Percentiles rank a stretch among this genome's conserved stretches.
These are phyloP conservation scores for Elsinoe arachidis DNA, from an alignment of 2,329 filamentous ascomycete species.

Conservation along the genomic window DNA sequence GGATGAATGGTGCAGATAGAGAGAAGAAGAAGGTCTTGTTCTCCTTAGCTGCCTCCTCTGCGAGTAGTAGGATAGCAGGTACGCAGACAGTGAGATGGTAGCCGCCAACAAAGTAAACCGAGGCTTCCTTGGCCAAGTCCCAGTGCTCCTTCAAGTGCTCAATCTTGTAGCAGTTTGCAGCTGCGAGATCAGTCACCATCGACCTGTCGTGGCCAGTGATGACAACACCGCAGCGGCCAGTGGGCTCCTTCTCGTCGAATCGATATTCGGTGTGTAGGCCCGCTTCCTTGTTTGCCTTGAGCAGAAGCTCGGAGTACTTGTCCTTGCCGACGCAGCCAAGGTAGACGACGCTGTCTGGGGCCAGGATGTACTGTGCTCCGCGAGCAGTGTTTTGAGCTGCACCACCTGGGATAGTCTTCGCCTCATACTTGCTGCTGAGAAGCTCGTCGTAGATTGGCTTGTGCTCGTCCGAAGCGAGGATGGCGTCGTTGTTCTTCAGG, in stretches of 20 bases:
- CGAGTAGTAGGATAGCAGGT: conserved; percentile 79
- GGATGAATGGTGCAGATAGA: conserved; percentile 90
- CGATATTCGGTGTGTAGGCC: conserved; percentile 93
- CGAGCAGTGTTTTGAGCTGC: conserved; percentile 96
- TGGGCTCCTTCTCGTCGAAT: conserved; percentile 73
- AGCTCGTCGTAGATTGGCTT: conserved; percentile 85
- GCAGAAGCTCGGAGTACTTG: conserved; percentile 85
- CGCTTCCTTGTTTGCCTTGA: conserved; percentile 75
- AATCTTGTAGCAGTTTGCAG: conserved; percentile 93
- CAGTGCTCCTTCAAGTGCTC: conserved; percentile 94
- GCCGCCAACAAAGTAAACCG: conserved; percentile 87
- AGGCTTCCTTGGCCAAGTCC: conserved; percentile 79
- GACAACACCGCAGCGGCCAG: conserved; percentile 89
- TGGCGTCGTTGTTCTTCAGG: conserved; percentile 93
- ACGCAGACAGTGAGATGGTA: conserved; percentile 97
- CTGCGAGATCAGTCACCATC: conserved; percentile 89
- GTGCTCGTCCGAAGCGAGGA: conserved; percentile 90
- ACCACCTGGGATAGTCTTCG: conserved; percentile 90
- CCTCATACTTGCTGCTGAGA: conserved; percentile 72
- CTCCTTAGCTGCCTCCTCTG: conserved; percentile 76
- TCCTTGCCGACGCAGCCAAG: conserved; percentile 90
- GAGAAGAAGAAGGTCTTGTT: conserved; percentile 90
- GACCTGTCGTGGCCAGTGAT: conserved; percentile 95
- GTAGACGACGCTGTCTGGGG: conserved; percentile 82
- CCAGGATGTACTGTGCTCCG: conserved; percentile 86